Evolutionary conservation across 2,329 filamentous ascomycete species (phyloP).

Genomic region (Elsinoe fawcettii): DNA sequence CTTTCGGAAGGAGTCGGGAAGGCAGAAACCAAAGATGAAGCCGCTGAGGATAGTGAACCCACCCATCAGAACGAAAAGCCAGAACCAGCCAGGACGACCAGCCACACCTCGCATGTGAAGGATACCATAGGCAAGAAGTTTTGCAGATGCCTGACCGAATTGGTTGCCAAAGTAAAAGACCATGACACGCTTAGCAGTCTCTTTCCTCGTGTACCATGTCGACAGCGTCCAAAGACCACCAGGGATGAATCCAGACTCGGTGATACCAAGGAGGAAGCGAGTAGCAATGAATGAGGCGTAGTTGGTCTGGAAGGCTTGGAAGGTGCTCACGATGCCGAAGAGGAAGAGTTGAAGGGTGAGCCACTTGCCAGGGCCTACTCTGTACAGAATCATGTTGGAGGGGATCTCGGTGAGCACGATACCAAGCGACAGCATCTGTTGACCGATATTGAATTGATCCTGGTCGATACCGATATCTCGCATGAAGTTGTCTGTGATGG

Average conservation of each 20-base stretch:
- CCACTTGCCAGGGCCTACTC: slow-evolving; percentile 34
- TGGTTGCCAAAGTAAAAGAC: slow-evolving; percentile 41
- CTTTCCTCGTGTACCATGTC: slow-evolving; percentile 41
- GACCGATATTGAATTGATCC: slow-evolving; percentile 29
- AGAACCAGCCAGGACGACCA: slow-evolving; percentile 19
- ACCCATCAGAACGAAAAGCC: slow-evolving; percentile 19
- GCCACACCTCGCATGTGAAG: slow-evolving; percentile 19
- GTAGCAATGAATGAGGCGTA: slow-evolving; percentile 33
- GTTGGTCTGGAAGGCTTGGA: slow-evolving; percentile 36
- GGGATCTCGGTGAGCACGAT: slow-evolving; percentile 30
- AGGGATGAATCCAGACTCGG: slow-evolving; percentile 41
- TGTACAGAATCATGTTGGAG: slow-evolving; percentile 28
- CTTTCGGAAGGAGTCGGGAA: slow-evolving; percentile 28
- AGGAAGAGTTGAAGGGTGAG: slow-evolving; percentile 33
- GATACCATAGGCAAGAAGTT: slow-evolving; percentile 21
- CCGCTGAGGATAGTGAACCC: slow-evolving; percentile 18
- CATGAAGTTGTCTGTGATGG: slow-evolving; percentile 28
- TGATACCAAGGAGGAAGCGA: slow-evolving; percentile 32
- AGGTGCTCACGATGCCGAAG: slow-evolving; percentile 33
- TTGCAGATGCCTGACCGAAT: slow-evolving; percentile 34
- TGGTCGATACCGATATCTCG: slow-evolving; percentile 28
- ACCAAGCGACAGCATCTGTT: slow-evolving; percentile 29
- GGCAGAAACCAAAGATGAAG: slow-evolving; percentile 26
- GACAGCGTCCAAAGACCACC: slow-evolving; percentile 43
- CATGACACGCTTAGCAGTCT: slow-evolving; percentile 37